Evolutionary conservation across 495 filamentous ascomycete genomes (phyloP).

Genomic region (Penicillium tannophilum): DNA sequence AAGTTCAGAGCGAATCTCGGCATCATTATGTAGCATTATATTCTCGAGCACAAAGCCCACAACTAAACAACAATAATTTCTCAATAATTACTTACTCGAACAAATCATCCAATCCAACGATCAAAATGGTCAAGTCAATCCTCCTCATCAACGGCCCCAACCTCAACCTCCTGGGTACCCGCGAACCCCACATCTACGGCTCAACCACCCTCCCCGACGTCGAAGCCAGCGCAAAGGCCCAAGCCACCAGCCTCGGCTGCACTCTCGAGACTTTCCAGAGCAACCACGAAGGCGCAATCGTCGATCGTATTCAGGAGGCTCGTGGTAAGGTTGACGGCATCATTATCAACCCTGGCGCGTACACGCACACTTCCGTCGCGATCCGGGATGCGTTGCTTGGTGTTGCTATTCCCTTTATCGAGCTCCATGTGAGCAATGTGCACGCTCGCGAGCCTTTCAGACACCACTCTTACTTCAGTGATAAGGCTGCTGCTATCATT

Average conservation of each 20-base stretch:
- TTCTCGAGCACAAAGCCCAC: background rate
- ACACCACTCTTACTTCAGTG: conserved; percentile 66
- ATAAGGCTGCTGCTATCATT: conserved; percentile 70
- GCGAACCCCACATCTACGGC: conserved; percentile 73
- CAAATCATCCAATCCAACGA: background rate
- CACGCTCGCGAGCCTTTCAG: conserved; percentile 65
- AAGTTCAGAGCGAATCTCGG: conserved; percentile 7
- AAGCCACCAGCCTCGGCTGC: conserved; percentile 44
- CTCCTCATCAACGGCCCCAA: conserved; percentile 81
- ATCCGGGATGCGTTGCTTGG: conserved; percentile 67
- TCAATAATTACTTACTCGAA: background rate
- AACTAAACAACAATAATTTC: background rate
- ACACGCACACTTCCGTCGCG: conserved; percentile 69
- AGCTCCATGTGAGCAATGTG: conserved; percentile 70
- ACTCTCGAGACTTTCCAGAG: conserved; percentile 61
- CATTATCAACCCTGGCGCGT: conserved; percentile 70
- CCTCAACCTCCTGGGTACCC: conserved; percentile 74
- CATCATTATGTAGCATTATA: conserved; percentile 1
- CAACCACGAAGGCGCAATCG: conserved; percentile 66
- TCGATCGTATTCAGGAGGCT: conserved; percentile 61
- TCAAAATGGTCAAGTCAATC: conserved; percentile 53
- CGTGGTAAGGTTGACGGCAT: conserved; percentile 57
- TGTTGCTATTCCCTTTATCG: conserved; percentile 67
- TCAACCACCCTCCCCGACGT: conserved; percentile 62
- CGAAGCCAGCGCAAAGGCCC: conserved; percentile 42